Evolutionary conservation across 345 rosid genomes (phyloP), one percentile per base, ranked within the genome.

Genomic region (Rhodamnia argentea): DNA sequence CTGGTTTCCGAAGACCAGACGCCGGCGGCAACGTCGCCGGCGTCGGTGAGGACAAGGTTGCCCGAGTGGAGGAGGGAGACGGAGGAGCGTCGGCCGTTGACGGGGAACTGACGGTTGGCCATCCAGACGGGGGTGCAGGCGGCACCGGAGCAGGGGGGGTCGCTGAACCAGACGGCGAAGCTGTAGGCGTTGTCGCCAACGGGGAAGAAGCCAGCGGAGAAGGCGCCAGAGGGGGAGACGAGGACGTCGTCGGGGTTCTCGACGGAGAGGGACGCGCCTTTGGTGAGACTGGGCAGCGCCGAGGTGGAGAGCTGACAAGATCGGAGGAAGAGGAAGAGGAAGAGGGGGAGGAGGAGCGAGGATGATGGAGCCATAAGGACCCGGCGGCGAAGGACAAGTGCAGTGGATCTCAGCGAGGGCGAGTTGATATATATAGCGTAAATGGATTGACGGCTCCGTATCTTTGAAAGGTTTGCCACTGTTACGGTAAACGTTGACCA

Each of bases 31-130:
- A 82, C 16, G 22, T 15, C 15, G 27, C 87, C 88, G 2, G 91
- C 91, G 52, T 91, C 91, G 42, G 82, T 82, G n/a, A 87, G 86
- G 84, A 84, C 57, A 6, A 87, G 87, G 86, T 84, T 85, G 62
- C 89, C 89, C 51, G 24, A 53, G 32, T 13, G 44, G 14, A 70
- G 74, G 4, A 91, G 85, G 37, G 85, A 60, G 16, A 93, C 89
- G 78, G 83, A 86, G 32, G 93, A 90, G 82, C 85, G 57, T 86
- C 56, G 89, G 23, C 93, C 92, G 50, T 93, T 93, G 42, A 89
- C 91, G 0, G 92, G 92, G 15, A 52, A 4, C 64, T 87, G 86
- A 2, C 91, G 90, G 86, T 92, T 92, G 40, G 93, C 92, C 91
- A 89, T 90, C 93, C 92, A 92, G 27, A 91, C 87, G 29, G 85